A percentile compares a stretch with the other conserved stretches of the same genome.
Conservation (phyloP, 169 alveolate genomes). For the Eimeria zaria region DNA sequence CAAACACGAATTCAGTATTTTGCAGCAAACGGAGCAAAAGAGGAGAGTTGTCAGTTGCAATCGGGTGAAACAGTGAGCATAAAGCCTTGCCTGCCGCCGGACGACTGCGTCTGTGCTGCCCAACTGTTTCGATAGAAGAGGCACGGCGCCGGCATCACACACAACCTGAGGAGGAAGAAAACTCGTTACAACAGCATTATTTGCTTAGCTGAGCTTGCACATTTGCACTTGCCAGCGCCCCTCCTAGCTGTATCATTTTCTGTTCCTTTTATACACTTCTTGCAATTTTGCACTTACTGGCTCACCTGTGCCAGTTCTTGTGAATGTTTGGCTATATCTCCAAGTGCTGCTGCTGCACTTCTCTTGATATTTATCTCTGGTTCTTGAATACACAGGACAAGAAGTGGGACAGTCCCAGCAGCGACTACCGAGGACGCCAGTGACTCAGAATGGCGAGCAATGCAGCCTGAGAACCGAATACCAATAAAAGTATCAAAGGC, state of each 20-base stretch:
- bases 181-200: background rate
- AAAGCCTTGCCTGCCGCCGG: slow-evolving; percentile 90
- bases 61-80: too few relatives aligned
- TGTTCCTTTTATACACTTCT: background rate
- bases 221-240: background rate
- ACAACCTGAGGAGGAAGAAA: slow-evolving; percentile 33
- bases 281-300: slow-evolving; percentile 60
- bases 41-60: background rate
- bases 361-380: slow-evolving; percentile 94
- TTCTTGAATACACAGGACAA: slow-evolving; percentile 96
- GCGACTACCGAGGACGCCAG: slow-evolving; percentile 97
- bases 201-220: background rate
- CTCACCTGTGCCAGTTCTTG: slow-evolving; percentile 91
- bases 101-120: slow-evolving; percentile 95
- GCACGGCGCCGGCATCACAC: slow-evolving; percentile 88
- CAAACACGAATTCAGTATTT: background rate
- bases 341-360: slow-evolving; percentile 94
- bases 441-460: slow-evolving; percentile 95
- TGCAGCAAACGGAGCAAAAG: background rate
- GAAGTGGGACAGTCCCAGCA: slow-evolving; percentile 97
- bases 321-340: slow-evolving; percentile 96
- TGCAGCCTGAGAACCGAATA: slow-evolving; percentile 90
- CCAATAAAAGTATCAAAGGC: background rate
- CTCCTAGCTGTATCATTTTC: background rate
- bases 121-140: slow-evolving; percentile 89